Conservation (phyloP, 202 grass and related monocot genomes). For the Dendrocalamus latiflorus region DNA sequence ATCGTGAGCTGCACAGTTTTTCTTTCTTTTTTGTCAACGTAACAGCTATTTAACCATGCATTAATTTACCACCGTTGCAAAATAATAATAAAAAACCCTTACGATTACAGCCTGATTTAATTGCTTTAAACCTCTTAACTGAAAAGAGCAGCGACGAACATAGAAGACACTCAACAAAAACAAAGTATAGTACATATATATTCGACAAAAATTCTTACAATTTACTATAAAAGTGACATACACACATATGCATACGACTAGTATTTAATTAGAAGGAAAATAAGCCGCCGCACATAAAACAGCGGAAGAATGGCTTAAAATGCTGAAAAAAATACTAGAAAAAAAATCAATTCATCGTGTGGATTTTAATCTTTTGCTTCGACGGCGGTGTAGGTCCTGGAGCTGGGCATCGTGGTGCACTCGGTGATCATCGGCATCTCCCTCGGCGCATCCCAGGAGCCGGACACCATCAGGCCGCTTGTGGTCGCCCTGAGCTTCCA, state of each 20-base stretch:
- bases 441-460: slow-evolving; percentile 26
- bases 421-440: no score
- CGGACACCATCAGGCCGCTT: slow-evolving; percentile 42
- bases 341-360: background rate
- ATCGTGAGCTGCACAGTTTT: background rate
- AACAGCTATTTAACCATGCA: background rate
- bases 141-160: background rate
- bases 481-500: slow-evolving; percentile 65
- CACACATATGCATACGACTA: background rate
- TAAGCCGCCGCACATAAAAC: no score
- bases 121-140: background rate
- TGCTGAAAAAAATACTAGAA: background rate
- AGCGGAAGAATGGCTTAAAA: no score
- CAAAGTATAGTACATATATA: background rate
- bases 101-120: background rate
- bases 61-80: background rate
- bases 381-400: slow-evolving; percentile 1
- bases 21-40: no score
- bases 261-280: background rate
- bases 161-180: background rate
- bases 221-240: no score
- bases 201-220: background rate
- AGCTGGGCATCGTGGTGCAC: slow-evolving; percentile 60
- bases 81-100: background rate
- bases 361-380: background rate